Evolutionary conservation across 768 basidiomycete species (phyloP).

Genomic region (Termitomyces sp.): DNA sequence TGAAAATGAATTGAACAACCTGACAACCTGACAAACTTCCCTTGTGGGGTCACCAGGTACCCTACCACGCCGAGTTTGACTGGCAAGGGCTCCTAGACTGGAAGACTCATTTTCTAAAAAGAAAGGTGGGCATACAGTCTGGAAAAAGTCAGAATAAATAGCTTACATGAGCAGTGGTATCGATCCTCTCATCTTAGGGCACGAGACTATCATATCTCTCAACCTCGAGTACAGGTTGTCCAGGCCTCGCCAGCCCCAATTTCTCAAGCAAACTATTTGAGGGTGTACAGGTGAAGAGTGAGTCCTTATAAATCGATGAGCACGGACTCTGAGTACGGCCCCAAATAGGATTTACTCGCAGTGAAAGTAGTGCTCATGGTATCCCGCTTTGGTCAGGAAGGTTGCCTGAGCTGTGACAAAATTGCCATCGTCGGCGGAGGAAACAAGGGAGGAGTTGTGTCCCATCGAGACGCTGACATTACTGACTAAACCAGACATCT

Average conservation of each 20-base stretch:
- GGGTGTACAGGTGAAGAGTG: constrained; percentile 22
- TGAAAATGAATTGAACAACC: constrained; percentile 65
- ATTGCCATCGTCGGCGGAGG: constrained; percentile 2
- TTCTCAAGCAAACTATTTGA: constrained; percentile 20
- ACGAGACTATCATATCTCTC: constrained; percentile 31
- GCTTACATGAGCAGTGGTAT: constrained; percentile 63
- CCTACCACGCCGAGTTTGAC: constrained; percentile 73
- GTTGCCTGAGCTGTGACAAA: constrained; percentile 17
- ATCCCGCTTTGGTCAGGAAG: background rate
- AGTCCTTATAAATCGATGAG: constrained; percentile 18
- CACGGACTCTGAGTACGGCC: constrained; percentile 30
- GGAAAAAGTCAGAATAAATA: background rate
- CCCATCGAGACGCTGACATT: constrained; percentile 7
- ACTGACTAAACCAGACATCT: no score
- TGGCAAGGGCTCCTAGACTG: constrained; percentile 66
- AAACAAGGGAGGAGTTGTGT: constrained; percentile 1
- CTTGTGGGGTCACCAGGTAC: constrained; percentile 64
- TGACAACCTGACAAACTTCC: constrained; percentile 67
- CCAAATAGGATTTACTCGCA: constrained; percentile 30
- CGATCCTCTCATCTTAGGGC: constrained; percentile 31
- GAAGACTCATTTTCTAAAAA: constrained; percentile 50
- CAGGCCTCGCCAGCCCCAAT: background rate
- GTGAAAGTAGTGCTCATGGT: constrained; percentile 16
- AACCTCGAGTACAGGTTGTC: constrained; percentile 4
- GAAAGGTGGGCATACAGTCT: background rate